Evolutionary conservation across 2,329 filamentous ascomycete genomes (phyloP), one percentile per base, ranked within the genome.

Genomic region (Ceratocystis albifundus): DNA sequence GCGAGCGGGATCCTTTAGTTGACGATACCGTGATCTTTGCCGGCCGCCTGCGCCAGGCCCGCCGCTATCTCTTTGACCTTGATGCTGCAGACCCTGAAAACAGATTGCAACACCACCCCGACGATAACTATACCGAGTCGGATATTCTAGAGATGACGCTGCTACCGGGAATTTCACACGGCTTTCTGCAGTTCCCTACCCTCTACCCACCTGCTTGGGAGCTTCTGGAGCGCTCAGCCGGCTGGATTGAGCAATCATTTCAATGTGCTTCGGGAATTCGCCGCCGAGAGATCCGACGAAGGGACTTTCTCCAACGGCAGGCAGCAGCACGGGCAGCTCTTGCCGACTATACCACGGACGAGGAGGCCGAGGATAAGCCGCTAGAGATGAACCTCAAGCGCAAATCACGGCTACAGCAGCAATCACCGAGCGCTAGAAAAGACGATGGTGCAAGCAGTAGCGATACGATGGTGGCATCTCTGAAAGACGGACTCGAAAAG

Each of bases 21-120:
- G 94, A 99, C 73, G 94, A 99, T 74, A 99, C 94, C 0, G 90
- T 96, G 61, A 92, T 99, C 69, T 96, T 99, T 72, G 92, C 94
- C 0, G 94, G 93, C 0, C 80, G 93, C 0, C 76, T 99, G n/a
- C 82, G 91, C 5, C 85, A 92, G 69, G 71, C 70, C 1, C 66
- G 69, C 22, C 68, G 68, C 25, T 50, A 62, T 48, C 36, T 70
- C n/a, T 68, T 67, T 20, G 61, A 67, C 0, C 12, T 62, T 20
- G 36, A 70, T 62, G 66, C 67, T 41, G 68, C 61, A 22, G 68
- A 55, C 7, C n/a, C 59, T 3, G 55, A 32, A 2, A 48, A 8
- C 6, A 62, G 46, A 20, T 46, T 5, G n/a, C 63, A 44, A 12
- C 77, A 69, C 22, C 76, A 66, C 78, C 77, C 73, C 83, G 76